phyloP scores from a whole-genome alignment of 768 basidiomycete species.

The Daedalea quercina region DNA sequence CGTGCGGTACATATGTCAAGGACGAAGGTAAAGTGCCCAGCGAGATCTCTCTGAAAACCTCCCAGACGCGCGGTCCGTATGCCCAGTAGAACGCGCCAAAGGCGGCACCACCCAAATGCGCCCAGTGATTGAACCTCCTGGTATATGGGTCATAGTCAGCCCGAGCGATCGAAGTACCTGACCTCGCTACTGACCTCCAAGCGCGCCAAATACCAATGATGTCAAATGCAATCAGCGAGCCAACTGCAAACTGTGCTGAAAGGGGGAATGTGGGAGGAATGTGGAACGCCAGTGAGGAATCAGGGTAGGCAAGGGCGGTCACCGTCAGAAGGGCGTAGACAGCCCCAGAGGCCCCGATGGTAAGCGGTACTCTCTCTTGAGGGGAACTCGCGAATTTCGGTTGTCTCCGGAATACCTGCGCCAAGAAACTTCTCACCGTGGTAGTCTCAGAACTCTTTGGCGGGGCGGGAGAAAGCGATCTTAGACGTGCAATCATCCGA shows the following conservation, averaged over 20 bases:
- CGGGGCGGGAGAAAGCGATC: not conserved
- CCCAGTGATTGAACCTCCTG: slow-evolving; percentile 80
- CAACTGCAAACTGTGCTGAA: slow-evolving; percentile 71
- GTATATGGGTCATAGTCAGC: not conserved
- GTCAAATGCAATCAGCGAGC: slow-evolving; percentile 63
- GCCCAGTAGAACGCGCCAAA: slow-evolving; percentile 73
- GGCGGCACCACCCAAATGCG: slow-evolving; percentile 83
- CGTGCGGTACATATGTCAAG: not conserved
- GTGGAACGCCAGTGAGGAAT: slow-evolving; percentile 67
- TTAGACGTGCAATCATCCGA: slow-evolving; percentile 13
- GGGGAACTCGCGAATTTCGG: not conserved
- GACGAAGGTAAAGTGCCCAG: not conserved
- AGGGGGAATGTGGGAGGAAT: slow-evolving; percentile 57
- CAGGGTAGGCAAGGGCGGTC: slow-evolving; percentile 77
- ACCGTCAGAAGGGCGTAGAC: slow-evolving; percentile 72
- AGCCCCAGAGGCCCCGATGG: slow-evolving; percentile 66
- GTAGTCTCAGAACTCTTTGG: not conserved
- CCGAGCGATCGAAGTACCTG: not conserved
- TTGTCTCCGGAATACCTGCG: not conserved
- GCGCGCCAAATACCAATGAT: slow-evolving; percentile 69
- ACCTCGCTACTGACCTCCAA: not conserved
- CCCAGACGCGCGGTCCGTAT: slow-evolving; percentile 50
- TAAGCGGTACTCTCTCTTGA: not conserved
- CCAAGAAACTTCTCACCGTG: not conserved
- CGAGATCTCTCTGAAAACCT: slow-evolving; percentile 8